Percentiles rank a stretch among this genome's conserved stretches.
Conservation (phyloP, 2,329 filamentous ascomycete genomes). For the Fulvia fulva region DNA sequence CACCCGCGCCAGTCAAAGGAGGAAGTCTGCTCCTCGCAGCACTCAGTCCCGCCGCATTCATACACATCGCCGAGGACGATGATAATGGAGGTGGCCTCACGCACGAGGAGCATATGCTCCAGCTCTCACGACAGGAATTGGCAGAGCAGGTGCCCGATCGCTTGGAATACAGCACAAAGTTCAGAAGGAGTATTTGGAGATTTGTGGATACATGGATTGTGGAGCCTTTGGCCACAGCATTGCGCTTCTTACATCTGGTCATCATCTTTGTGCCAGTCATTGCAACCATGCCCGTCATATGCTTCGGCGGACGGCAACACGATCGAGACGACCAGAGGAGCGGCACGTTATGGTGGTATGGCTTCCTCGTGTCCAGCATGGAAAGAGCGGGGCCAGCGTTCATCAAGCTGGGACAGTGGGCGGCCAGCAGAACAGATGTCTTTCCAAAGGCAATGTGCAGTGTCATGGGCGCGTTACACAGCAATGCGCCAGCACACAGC, state of each 20-base stretch:
- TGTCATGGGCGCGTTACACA: slow-evolving; percentile 92
- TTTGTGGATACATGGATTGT: slow-evolving; percentile 68
- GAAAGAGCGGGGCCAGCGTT: slow-evolving; percentile 91
- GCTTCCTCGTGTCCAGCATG: slow-evolving; percentile 82
- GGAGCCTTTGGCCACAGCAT: slow-evolving; percentile 80
- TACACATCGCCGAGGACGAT: slow-evolving; percentile 52
- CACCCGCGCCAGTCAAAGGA: slow-evolving; percentile 35
- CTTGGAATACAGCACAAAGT: slow-evolving; percentile 55
- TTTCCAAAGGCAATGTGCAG: slow-evolving; percentile 90
- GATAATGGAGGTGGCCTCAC: slow-evolving; percentile 55
- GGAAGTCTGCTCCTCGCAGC: slow-evolving; percentile 37
- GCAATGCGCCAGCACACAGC: slow-evolving; percentile 88
- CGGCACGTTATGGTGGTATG: slow-evolving; percentile 93
- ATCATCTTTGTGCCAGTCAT: slow-evolving; percentile 91
- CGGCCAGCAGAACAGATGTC: slow-evolving; percentile 90
- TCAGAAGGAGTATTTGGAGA: slow-evolving; percentile 59
- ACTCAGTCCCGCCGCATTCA: slow-evolving; percentile 56
- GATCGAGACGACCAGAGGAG: slow-evolving; percentile 68
- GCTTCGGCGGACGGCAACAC: slow-evolving; percentile 64
- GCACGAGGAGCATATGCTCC: slow-evolving; percentile 80
- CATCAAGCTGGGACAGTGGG: slow-evolving; percentile 99
- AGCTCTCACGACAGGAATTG: slow-evolving; percentile 74
- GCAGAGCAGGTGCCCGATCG: slow-evolving; percentile 62
- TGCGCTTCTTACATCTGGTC: slow-evolving; percentile 83
- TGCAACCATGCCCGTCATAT: slow-evolving; percentile 71